Evolutionary conservation across 495 filamentous ascomycete species (phyloP), one percentile per base, ranked within the genome.

Genomic region (Oidiodendron maius): DNA sequence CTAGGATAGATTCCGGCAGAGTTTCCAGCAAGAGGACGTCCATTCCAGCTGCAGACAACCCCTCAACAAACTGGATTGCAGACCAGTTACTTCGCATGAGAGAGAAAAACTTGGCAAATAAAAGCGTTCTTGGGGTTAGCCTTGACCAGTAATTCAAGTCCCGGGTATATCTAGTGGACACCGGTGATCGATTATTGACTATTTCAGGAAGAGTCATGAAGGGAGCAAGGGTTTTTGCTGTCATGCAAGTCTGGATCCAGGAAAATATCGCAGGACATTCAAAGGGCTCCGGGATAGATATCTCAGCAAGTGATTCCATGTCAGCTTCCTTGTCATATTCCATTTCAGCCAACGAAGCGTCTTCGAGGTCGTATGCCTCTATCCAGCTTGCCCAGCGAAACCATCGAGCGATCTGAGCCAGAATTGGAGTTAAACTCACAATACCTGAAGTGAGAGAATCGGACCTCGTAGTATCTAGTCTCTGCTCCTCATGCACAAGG

Each of bases 401-500:
- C 89, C 90, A 97, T 46, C 72, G 70, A 4, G 84, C 80, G 48
- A 98, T 67, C 56, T 95, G 91, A 21, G 84, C 83, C 13, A 98
- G 67, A 2, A 96, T 57, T 3, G 82, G 78, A 26, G 78, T 77
- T 37, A 96, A 64, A 48, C 79, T 74, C 38, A 72, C 64, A 23
- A 68, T 55, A 24, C 77, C 67, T 37, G 69, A 65, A 32, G 71
- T 71, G 8, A 74, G 71, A 42, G 72, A 68, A 49, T 84, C 75
- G 0, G 72, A 69, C 18, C 78, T 70, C 16, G 81, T 73, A 22
- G 80, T 78, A 40, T 87, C 82, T 4, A 98, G 78, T 60, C 94
- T 96, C 52, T 86, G 78, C 57, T 98, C 93, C 61, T 98, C 91
- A 2, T 84, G 72, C 3, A 95, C 62, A 5, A 97, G 74, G 63